A percentile compares a stretch with the other conserved stretches of the same genome.
These are phyloP conservation scores for Dactylellina sp. DNA, from an alignment of 2,329 filamentous ascomycete species.

Conservation along the genomic window DNA sequence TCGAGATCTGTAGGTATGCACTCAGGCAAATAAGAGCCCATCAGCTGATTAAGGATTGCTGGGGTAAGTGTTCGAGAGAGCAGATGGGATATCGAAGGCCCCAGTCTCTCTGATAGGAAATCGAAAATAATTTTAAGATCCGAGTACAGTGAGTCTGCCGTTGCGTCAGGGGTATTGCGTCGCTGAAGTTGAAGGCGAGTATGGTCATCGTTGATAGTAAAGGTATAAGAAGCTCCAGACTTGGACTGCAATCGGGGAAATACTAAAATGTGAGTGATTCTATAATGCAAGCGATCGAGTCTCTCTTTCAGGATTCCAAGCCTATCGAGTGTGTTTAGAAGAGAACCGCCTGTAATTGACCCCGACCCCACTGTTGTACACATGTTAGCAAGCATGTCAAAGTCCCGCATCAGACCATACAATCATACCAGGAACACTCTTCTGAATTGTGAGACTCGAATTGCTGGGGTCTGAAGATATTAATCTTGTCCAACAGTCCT, in stretches of 20 bases:
- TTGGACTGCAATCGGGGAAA: slow-evolving; percentile 57
- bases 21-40: slow-evolving; percentile 78
- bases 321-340: slow-evolving; percentile 71
- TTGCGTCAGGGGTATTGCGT: slow-evolving; percentile 51
- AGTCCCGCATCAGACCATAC: slow-evolving; percentile 39
- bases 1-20: slow-evolving; percentile 80
- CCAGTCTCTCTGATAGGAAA: slow-evolving; percentile 69
- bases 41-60: slow-evolving; percentile 74
- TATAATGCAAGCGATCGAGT: slow-evolving; percentile 59
- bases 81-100: slow-evolving; percentile 66
- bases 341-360: slow-evolving; percentile 72
- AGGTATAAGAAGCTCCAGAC: slow-evolving; percentile 53
- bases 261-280: slow-evolving; percentile 58
- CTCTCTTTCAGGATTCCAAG: slow-evolving; percentile 69
- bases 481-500: slow-evolving; percentile 77
- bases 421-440: slow-evolving; percentile 68
- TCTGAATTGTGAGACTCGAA: slow-evolving; percentile 70
- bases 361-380: slow-evolving; percentile 65
- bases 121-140: slow-evolving; percentile 66
- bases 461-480: slow-evolving; percentile 72
- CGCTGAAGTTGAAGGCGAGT: slow-evolving; percentile 34
- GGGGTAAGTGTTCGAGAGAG: slow-evolving; percentile 79
- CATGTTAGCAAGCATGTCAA: not conserved
- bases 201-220: slow-evolving; percentile 62
- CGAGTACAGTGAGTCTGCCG: slow-evolving; percentile 63